Conservation (phyloP, 805 yeast species). For the Candida hungchunana region DNA sequence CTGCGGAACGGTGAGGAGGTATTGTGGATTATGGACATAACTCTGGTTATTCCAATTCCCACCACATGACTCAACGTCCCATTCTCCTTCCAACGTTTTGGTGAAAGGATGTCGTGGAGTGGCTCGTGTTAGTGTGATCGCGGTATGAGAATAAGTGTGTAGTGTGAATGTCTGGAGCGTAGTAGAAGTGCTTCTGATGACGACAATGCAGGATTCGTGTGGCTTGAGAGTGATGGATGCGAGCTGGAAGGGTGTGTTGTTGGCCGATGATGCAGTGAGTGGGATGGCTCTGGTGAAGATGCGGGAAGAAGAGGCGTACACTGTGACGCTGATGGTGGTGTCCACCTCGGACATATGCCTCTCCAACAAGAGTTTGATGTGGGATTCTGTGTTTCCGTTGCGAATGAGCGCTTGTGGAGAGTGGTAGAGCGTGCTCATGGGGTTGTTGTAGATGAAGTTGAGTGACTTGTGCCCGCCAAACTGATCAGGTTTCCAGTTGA, state of each 20-base stretch:
- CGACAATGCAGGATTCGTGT: conserved; percentile 28
- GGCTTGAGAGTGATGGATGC: conserved; percentile 31
- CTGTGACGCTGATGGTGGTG: conserved; percentile 24
- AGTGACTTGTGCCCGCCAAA: conserved; percentile 22
- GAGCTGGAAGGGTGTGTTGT: conserved; percentile 38
- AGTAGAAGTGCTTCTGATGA: conserved; percentile 15
- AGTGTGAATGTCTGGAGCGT: conserved; percentile 19
- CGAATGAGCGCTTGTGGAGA: conserved; percentile 42
- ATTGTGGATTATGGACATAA: conserved; percentile 56
- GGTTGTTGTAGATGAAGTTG: conserved; percentile 30
- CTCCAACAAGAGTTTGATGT: conserved; percentile 48
- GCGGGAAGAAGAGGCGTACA: conserved; percentile 31
- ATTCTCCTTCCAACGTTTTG: conserved; percentile 33
- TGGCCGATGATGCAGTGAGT: conserved; percentile 16
- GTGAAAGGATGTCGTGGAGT: conserved; percentile 19
- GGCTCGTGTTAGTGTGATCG: conserved; percentile 30
- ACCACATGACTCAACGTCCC: conserved; percentile 45
- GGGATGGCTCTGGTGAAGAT: conserved; percentile 15
- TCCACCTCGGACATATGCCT: conserved; percentile 32
- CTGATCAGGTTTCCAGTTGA: conserved; percentile 57
- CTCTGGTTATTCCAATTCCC: conserved; percentile 49
- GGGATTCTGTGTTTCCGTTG: conserved; percentile 22
- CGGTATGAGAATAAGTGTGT: conserved; percentile 13
- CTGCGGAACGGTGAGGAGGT: conserved; percentile 29
- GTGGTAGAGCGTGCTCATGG: conserved; percentile 19